These are phyloP conservation scores for Kazachstania africana DNA, from an alignment of 805 yeast genomes.

Conservation along the genomic window DNA sequence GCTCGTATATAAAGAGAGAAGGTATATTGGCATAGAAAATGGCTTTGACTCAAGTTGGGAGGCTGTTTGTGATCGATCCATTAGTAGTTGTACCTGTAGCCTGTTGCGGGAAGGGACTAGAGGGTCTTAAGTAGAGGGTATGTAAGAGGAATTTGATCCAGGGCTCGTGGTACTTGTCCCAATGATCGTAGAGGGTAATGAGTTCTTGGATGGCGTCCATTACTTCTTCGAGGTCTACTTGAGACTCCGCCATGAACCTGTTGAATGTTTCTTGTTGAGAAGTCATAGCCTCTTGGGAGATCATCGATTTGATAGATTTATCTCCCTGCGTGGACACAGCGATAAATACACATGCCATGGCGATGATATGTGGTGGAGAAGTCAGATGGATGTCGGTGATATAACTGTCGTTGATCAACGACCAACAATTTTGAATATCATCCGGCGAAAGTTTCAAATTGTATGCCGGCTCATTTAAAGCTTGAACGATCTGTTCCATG, in stretches of 20 bases:
- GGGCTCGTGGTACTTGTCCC: slow-evolving; percentile 78
- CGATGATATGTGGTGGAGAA: slow-evolving; percentile 83
- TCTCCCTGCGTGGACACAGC: slow-evolving; percentile 34
- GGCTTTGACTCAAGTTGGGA: too few species aligned
- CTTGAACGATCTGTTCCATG: slow-evolving; percentile 39
- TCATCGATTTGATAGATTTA: slow-evolving; percentile 1
- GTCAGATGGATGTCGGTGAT: slow-evolving; percentile 76
- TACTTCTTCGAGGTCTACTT: slow-evolving; percentile 65
- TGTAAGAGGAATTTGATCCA: slow-evolving; percentile 32
- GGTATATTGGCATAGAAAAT: too few species aligned
- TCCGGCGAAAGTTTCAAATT: slow-evolving; percentile 34
- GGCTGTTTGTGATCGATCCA: too few species aligned
- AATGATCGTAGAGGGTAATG: slow-evolving; percentile 66
- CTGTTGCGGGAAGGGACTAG: too few species aligned
- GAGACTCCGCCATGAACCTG: slow-evolving; percentile 58
- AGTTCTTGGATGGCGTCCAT: slow-evolving; percentile 78
- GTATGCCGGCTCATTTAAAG: slow-evolving; percentile 27
- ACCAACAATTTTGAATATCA: slow-evolving; percentile 82
- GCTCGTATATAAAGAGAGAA: too few species aligned
- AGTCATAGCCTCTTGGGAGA: slow-evolving; percentile 13
- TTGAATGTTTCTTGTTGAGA: slow-evolving; percentile 14
- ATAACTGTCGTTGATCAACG: slow-evolving; percentile 78
- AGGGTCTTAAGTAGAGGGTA: slow-evolving; percentile 18
- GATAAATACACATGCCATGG: slow-evolving; percentile 70
- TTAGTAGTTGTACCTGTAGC: too few species aligned